Evolutionary conservation across 768 basidiomycete genomes (phyloP).

Genomic region (Lactifluus volemus): DNA sequence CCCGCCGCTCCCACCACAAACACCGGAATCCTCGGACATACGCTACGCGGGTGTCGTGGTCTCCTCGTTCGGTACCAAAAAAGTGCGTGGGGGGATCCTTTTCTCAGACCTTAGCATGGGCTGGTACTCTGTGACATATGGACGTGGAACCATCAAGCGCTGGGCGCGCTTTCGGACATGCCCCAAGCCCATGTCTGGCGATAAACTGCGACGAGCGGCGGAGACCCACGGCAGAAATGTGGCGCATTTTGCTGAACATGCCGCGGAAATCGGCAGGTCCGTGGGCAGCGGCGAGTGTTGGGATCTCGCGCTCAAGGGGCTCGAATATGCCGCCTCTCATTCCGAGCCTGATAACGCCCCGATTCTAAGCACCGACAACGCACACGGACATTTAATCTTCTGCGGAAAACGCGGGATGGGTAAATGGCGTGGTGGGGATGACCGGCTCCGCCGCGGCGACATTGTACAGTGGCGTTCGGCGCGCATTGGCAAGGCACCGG

Average conservation of each 20-base stretch:
- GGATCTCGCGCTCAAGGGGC: slow-evolving; percentile 46
- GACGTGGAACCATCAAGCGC: slow-evolving; percentile 26
- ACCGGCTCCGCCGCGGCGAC: slow-evolving; percentile 43
- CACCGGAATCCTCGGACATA: slow-evolving; percentile 24
- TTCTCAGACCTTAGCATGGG: slow-evolving; percentile 44
- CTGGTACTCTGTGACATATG: slow-evolving; percentile 38
- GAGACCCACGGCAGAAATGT: slow-evolving; percentile 45
- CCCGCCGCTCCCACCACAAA: slow-evolving; percentile 28
- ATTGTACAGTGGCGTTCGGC: slow-evolving; percentile 45
- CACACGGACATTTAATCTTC: slow-evolving; percentile 48
- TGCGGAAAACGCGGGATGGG: slow-evolving; percentile 25
- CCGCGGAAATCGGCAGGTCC: slow-evolving; percentile 33
- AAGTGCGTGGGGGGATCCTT: slow-evolving; percentile 31
- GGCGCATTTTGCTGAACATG: slow-evolving; percentile 39
- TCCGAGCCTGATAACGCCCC: slow-evolving; percentile 36
- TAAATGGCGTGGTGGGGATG: slow-evolving; percentile 45
- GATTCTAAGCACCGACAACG: slow-evolving; percentile 38
- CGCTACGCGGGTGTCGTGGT: slow-evolving; percentile 25
- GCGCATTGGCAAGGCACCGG: slow-evolving; percentile 12
- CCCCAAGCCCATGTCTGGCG: slow-evolving; percentile 29
- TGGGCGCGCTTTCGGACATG: slow-evolving; percentile 32
- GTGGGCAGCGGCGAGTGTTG: slow-evolving; percentile 50
- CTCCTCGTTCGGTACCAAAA: slow-evolving; percentile 25
- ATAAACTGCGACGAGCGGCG: slow-evolving; percentile 33
- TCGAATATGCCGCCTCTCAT: slow-evolving; percentile 34